Evolutionary conservation across 371 early-diverging fungal species (phyloP).

Genomic region (Pancytospora epiphaga): DNA sequence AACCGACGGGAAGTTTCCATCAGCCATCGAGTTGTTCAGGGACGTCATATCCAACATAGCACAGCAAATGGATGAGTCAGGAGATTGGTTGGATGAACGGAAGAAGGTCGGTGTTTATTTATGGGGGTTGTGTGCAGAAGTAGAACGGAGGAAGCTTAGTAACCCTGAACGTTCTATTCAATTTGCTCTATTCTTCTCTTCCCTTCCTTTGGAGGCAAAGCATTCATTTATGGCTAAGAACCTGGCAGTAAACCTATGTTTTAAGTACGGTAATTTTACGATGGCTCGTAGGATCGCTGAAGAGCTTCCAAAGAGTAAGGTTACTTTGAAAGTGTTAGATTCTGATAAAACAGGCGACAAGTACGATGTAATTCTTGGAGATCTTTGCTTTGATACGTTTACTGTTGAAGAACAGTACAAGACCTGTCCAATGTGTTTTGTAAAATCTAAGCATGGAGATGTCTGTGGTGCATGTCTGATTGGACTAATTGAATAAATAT

Average conservation of each 20-base stretch:
- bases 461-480: slow-evolving; percentile 31
- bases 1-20: slow-evolving; percentile 31
- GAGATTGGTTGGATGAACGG: slow-evolving; percentile 5
- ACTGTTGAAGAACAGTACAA: background rate
- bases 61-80: background rate
- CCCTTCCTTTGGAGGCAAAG: slow-evolving; percentile 25
- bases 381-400: slow-evolving; percentile 30
- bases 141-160: slow-evolving; percentile 32
- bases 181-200: slow-evolving; percentile 45
- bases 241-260: slow-evolving; percentile 26
- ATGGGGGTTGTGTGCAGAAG: slow-evolving; percentile 42
- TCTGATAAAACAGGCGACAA: background rate
- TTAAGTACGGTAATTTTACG: slow-evolving; percentile 49
- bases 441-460: slow-evolving; percentile 11
- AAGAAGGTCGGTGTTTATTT: slow-evolving; percentile 39
- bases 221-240: slow-evolving; percentile 35
- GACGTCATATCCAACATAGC: slow-evolving; percentile 8
- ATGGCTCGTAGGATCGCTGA: slow-evolving; percentile 42
- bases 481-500: slow-evolving; percentile 21
- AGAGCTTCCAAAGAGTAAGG: background rate
- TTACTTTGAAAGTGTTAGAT: slow-evolving; percentile 11
- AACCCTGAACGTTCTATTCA: slow-evolving; percentile 31
- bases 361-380: slow-evolving; percentile 11
- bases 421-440: slow-evolving; percentile 28
- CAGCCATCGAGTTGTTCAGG: slow-evolving; percentile 36